Base-by-base conservation (phyloP, 1,139 yeast genomes). In the Hansenula lynferdii region DNA sequence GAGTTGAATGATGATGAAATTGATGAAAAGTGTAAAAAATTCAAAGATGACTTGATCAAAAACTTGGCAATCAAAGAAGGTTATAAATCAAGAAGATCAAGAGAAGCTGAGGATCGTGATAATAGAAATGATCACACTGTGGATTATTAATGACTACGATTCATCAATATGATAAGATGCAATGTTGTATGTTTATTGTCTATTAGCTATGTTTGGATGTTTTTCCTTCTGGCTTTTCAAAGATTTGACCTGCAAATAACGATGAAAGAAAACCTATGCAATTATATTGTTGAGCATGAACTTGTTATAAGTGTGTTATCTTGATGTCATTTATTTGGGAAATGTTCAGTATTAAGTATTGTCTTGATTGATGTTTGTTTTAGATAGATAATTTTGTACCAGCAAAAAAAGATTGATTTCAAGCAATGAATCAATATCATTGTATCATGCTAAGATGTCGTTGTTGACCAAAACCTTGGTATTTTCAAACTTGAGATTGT, bases 391-490 rank as follows among this genome's bases (percentile, higher is more conserved):
- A 20, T 20, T 20, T 20, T n/a, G n/a, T 20, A 20, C 22, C 22
- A 8, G 22, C 22, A 20, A 20, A 20, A 7, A 20, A 20, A 20
- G n/a, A n/a, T n/a, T n/a, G n/a, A n/a, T n/a, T n/a, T n/a, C n/a
- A n/a, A n/a, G n/a, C n/a, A n/a, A n/a, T n/a, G n/a, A n/a, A n/a
- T n/a, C n/a, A n/a, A n/a, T n/a, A n/a, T n/a, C n/a, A n/a, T n/a
- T n/a, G n/a, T n/a, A n/a, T n/a, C n/a, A n/a, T n/a, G n/a, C n/a
- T n/a, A 51, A 35, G 24, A 50, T 46, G 12, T 41, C 34, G 25
- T 47, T 50, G 34, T 51, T 53, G 16, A 51, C 40, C 31, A 53
- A 33, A 8, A 51, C 28, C 36, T 53, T 47, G 31, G 49, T 50
- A 17, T 45, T 44, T 6, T 37, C 37, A 22, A 51, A 24, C 18